These are phyloP conservation scores for Pythium sukuiense DNA, from an alignment of 352 stramenopile species.

Conservation along the genomic window DNA sequence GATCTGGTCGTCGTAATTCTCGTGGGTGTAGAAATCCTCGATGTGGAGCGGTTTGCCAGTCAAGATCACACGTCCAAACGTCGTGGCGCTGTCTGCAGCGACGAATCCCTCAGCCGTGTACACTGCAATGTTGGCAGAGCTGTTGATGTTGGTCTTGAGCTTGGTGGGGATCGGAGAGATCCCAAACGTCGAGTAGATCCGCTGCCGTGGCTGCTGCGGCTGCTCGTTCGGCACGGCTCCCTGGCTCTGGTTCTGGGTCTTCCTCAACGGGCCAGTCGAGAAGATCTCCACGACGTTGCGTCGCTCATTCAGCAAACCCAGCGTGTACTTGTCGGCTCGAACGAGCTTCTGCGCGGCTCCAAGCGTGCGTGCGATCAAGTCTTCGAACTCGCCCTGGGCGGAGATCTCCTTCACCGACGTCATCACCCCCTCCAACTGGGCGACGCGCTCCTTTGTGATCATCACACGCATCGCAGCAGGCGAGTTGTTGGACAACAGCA, in stretches of 20 bases:
- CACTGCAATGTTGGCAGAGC: not conserved
- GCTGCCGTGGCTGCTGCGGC: slow-evolving; percentile 3
- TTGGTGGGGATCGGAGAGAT: slow-evolving; percentile 23
- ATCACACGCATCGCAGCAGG: slow-evolving; percentile 21
- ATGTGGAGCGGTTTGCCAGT: slow-evolving; percentile 54
- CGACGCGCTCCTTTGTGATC: slow-evolving; percentile 47
- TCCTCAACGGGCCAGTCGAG: slow-evolving; percentile 27
- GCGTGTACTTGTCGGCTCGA: slow-evolving; percentile 59
- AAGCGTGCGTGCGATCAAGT: slow-evolving; percentile 54
- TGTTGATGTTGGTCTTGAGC: slow-evolving; percentile 4
- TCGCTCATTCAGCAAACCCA: slow-evolving; percentile 60
- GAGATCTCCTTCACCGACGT: slow-evolving; percentile 58
- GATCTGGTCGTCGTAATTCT: slow-evolving; percentile 50
- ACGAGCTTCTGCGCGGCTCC: slow-evolving; percentile 55
- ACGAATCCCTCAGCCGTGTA: slow-evolving; percentile 61
- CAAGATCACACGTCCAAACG: slow-evolving; percentile 69
- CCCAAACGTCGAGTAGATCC: slow-evolving; percentile 27
- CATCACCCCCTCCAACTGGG: slow-evolving; percentile 61
- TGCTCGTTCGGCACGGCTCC: not conserved
- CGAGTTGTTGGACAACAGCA: slow-evolving; percentile 10
- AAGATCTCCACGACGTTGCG: slow-evolving; percentile 62
- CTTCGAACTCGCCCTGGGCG: slow-evolving; percentile 53
- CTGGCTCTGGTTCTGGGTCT: not conserved
- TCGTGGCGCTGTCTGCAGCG: slow-evolving; percentile 53
- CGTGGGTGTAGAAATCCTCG: slow-evolving; percentile 57